Base-by-base conservation (phyloP, 2,329 filamentous ascomycete genomes). In the Coniochaeta hoffmannii region DNA sequence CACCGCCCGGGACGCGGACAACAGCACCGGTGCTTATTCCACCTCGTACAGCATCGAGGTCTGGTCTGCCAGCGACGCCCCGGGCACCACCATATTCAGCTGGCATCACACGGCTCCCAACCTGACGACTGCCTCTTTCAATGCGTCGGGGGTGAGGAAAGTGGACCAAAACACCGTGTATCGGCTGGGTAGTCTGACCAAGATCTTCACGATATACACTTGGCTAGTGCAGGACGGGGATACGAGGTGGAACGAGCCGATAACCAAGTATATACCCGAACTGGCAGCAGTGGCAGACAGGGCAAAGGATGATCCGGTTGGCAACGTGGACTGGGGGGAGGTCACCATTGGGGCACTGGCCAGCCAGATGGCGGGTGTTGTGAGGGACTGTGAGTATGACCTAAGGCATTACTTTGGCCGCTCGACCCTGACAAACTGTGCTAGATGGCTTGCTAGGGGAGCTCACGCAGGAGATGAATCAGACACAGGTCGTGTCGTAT, bases 31-130 rank as follows among this genome's bases (percentile, higher is more conserved):
- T 22, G 64, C 68, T 8, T 65, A 69, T 54, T 60, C 57, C n/a
- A 71, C 68, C 9, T 69, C 67, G 49, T 71, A 68, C 64, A 68
- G 68, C 41, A 63, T 71, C 28, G 65, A 71, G 54, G 59, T 71
- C 8, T 64, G 49, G 49, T 64, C 53, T 60, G 59, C 57, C 49
- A 51, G 10, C 19, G 49, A 58, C 59, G 11, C 46, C 11, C 3
- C 44, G 11, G 54, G 34, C 30, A 44, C 15, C 7, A 30, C 54
- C 15, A 4, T 67, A 10, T 68, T 64, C 64, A 63, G 62, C 17
- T 62, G 67, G 53, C 63, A 67, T 54, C 65, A 68, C 32, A 66
- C 65, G 4, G 65, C 64, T 15, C 59, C 63, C 3, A 52, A 60
- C 6, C 53, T 66, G 14, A 51, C n/a, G n/a, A n/a, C 49, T 7